Percentiles rank a stretch among this genome's conserved stretches.
These are phyloP conservation scores for Urochloa ruziziensis DNA, from an alignment of 176 grass and related monocot species.

Conservation along the genomic window DNA sequence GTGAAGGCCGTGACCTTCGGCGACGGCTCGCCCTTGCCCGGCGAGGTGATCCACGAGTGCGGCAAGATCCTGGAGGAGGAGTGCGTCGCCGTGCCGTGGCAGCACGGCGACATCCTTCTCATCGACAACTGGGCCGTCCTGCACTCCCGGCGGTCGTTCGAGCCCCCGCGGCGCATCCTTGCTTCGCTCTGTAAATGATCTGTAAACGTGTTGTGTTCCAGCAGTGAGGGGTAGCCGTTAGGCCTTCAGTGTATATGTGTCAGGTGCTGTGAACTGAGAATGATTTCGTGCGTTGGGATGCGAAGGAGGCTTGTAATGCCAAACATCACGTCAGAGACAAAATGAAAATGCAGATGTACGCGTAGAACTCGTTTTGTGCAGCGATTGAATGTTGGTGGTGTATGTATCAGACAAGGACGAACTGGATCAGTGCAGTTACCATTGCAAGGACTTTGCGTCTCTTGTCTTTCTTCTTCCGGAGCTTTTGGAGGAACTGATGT, in stretches of 20 bases:
- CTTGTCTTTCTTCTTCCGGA: no score
- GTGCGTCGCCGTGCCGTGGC: constrained; percentile 68
- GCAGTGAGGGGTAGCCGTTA: no score
- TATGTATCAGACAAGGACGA: no score
- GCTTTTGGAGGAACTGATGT: no score
- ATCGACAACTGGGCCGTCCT: constrained; percentile 85
- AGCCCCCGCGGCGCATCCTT: constrained; percentile 77
- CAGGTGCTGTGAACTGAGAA: background rate
- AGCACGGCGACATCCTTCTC: constrained; percentile 69
- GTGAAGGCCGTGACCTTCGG: constrained; percentile 81
- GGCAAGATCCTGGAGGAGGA: constrained; percentile 73
- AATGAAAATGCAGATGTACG: background rate
- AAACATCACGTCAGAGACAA: no score
- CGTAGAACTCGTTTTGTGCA: no score
- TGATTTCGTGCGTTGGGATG: background rate
- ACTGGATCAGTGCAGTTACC: no score
- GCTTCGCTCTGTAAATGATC: constrained; percentile 86
- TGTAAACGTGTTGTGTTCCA: background rate
- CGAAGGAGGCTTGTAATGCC: no score
- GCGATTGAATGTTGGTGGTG: no score
- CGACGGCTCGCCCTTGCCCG: constrained; percentile 62
- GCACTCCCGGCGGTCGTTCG: constrained; percentile 73
- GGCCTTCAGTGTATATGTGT: background rate
- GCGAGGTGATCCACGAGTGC: constrained; percentile 62
- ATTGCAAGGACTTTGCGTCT: no score